Percentiles rank a stretch among this genome's conserved stretches.
Evolutionary conservation across 2,329 filamentous ascomycete genomes (phyloP).

Genomic region (Pseudocercospora vitis): DNA sequence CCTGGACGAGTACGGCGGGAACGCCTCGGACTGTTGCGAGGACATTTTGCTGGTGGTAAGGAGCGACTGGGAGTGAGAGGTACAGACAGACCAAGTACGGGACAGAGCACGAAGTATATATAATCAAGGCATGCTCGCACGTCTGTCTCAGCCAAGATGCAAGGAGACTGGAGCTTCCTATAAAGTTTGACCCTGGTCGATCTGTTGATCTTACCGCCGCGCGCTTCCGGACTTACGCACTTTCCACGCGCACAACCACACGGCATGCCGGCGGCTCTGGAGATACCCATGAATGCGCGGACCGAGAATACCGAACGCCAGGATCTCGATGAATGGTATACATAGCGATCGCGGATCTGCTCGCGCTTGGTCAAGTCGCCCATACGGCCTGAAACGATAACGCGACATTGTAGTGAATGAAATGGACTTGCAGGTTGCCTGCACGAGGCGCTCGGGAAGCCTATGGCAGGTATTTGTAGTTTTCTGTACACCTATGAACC

Average conservation of each 20-base stretch:
- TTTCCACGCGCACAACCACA: background rate
- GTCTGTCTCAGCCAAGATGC: conserved; percentile 6
- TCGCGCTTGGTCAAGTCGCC: too few relatives aligned
- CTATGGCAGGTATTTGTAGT: background rate
- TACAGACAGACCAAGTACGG: background rate
- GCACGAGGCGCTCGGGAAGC: too few relatives aligned
- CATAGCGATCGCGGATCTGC: too few relatives aligned
- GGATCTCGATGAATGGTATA: too few relatives aligned
- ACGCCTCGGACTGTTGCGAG: conserved; percentile 20
- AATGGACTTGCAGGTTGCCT: background rate
- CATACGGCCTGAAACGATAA: too few relatives aligned
- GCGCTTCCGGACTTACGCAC: background rate
- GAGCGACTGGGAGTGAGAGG: conserved; percentile 20
- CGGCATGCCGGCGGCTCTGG: background rate
- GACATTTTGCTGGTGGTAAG: conserved; percentile 20
- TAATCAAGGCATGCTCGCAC: conserved; percentile 1
- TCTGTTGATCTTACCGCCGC: background rate
- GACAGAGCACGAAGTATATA: background rate
- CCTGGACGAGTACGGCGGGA: conserved; percentile 18
- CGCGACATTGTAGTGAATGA: too few relatives aligned
- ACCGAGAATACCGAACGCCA: too few relatives aligned
- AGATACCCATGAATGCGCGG: too few relatives aligned
- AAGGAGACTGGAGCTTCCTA: background rate
- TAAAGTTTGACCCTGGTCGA: background rate
- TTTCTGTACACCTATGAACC: conserved; percentile 4